Percentiles rank a stretch among this genome's conserved stretches.
Conservation (phyloP, 2,329 filamentous ascomycete genomes). For the Onygenales sp. region DNA sequence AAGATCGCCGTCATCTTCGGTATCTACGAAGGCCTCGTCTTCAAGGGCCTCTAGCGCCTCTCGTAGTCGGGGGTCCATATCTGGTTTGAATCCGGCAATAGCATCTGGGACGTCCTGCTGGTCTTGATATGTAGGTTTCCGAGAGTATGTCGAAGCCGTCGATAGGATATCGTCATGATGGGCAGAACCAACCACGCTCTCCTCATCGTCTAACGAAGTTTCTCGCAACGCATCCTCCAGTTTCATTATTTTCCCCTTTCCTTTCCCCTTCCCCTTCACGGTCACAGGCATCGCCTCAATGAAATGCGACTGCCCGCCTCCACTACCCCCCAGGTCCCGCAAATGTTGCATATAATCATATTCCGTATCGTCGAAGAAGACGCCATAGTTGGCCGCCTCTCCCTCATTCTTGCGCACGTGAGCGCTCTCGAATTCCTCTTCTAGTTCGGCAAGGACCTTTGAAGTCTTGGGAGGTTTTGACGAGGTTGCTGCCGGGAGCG, state of each 20-base stretch:
- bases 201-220: conserved; percentile 38
- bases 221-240: conserved; percentile 74
- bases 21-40: conserved; percentile 86
- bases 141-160: conserved; percentile 62
- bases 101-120: conserved; percentile 89
- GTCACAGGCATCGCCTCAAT: conserved; percentile 50
- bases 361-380: conserved; percentile 88
- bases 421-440: conserved; percentile 58
- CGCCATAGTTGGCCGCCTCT: conserved; percentile 85
- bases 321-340: conserved; percentile 66
- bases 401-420: conserved; percentile 80
- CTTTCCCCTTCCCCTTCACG: conserved; percentile 51
- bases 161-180: conserved; percentile 21
- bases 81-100: conserved; percentile 87
- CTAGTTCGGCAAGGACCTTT: conserved; percentile 68
- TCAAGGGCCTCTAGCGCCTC: conserved; percentile 91
- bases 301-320: conserved; percentile 63
- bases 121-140: conserved; percentile 72
- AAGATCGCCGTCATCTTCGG: conserved; percentile 69
- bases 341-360: conserved; percentile 99
- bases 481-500: conserved; percentile 13
- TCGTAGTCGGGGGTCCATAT: conserved; percentile 89
- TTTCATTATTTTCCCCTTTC: conserved; percentile 63
- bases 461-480: conserved; percentile 38
- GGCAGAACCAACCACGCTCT: conserved; percentile 15